These are phyloP conservation scores for Aspergillus carbonarius DNA, from an alignment of 2,329 filamentous ascomycete species.

Conservation along the genomic window DNA sequence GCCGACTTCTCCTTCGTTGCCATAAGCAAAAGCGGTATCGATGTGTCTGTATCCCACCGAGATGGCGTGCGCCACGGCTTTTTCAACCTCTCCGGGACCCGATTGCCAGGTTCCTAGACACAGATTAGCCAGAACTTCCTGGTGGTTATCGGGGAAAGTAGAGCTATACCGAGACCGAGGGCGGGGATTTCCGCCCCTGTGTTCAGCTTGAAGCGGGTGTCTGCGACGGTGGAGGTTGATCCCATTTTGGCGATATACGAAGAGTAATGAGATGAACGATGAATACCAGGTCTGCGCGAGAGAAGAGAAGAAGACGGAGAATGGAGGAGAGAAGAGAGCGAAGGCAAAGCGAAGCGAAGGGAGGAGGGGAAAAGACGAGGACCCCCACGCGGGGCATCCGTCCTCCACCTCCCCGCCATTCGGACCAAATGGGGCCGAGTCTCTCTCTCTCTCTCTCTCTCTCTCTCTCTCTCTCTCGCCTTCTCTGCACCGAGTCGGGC, in stretches of 20 bases:
- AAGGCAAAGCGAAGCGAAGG: background rate
- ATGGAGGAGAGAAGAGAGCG: background rate
- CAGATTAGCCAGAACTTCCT: background rate
- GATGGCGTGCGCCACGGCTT: slow-evolving; percentile 60
- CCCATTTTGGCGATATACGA: slow-evolving; percentile 1
- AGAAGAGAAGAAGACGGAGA: background rate
- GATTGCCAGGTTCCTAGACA: slow-evolving; percentile 64
- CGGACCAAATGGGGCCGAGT: slow-evolving; percentile 6
- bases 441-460: slow-evolving; percentile 17
- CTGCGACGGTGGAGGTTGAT: slow-evolving; percentile 31
- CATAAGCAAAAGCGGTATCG: slow-evolving; percentile 40
- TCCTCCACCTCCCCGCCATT: background rate
- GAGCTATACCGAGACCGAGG: slow-evolving; percentile 58
- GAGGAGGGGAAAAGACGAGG: background rate
- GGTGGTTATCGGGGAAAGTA: background rate
- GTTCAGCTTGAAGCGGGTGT: slow-evolving; percentile 62
- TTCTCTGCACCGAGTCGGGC: background rate
- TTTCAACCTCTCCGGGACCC: slow-evolving; percentile 57
- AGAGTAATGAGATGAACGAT: background rate
- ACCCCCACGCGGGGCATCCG: background rate
- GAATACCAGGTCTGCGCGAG: too few relatives aligned
- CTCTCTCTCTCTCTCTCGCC: slow-evolving; percentile 18
- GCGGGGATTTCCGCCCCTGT: slow-evolving; percentile 63
- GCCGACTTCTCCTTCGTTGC: slow-evolving; percentile 77
- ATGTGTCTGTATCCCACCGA: slow-evolving; percentile 44